A percentile compares a stretch with the other conserved stretches of the same genome.
These are phyloP conservation scores for Trichophyton benhamiae DNA, from an alignment of 2,329 filamentous ascomycete genomes.

Conservation along the genomic window DNA sequence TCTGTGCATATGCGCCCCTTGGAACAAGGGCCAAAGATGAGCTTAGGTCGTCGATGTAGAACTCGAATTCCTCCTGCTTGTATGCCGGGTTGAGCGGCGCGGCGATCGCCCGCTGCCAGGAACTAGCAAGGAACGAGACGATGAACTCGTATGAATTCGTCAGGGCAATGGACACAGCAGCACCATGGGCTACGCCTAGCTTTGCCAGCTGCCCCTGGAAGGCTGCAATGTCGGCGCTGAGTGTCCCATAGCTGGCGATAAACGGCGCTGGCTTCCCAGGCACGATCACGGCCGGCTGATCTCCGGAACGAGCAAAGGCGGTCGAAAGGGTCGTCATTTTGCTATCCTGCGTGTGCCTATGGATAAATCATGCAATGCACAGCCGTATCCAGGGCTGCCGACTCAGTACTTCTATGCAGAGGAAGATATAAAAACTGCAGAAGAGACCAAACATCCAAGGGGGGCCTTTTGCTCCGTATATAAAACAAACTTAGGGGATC, in stretches of 20 bases:
- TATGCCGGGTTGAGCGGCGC: conserved; percentile 81
- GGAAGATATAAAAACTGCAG: not conserved
- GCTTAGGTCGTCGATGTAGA: conserved; percentile 79
- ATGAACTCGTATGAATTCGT: conserved; percentile 83
- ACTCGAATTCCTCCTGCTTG: conserved; percentile 82
- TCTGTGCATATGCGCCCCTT: conserved; percentile 52
- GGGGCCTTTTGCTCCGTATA: not conserved
- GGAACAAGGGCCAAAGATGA: conserved; percentile 69
- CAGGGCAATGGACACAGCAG: conserved; percentile 70
- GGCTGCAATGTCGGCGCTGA: conserved; percentile 51
- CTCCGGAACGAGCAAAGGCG: conserved; percentile 42
- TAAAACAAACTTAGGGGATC: not conserved
- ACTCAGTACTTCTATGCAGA: not conserved
- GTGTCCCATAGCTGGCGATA: conserved; percentile 56
- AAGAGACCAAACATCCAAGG: not conserved
- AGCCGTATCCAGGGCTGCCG: not conserved
- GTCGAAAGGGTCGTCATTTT: conserved; percentile 47
- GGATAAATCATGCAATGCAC: not conserved
- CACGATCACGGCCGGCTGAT: conserved; percentile 57
- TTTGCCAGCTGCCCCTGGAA: conserved; percentile 70
- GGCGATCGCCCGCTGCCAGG: conserved; percentile 73
- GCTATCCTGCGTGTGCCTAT: not conserved
- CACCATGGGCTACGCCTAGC: conserved; percentile 55
- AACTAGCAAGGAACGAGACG: conserved; percentile 69
- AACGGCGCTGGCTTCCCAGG: conserved; percentile 52